Conservation (phyloP, 2,329 filamentous ascomycete species). For the Periglandula ipomoeae region DNA sequence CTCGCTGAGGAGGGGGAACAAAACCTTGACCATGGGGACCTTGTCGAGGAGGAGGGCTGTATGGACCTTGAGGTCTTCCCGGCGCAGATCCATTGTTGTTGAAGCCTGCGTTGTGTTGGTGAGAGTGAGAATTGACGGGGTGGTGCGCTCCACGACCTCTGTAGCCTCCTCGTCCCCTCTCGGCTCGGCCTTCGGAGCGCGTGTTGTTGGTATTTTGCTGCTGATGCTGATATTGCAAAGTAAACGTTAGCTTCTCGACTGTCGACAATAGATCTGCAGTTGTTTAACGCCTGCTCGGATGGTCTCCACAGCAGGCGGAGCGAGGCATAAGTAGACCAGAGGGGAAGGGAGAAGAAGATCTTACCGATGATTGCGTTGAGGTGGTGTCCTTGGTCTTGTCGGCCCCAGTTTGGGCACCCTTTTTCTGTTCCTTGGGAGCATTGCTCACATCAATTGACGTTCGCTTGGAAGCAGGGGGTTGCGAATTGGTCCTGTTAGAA, state of each 20-base stretch:
- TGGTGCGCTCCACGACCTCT: conserved; percentile 38
- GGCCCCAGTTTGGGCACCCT: conserved; percentile 23
- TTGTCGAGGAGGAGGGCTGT: conserved; percentile 36
- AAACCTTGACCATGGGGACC: conserved; percentile 26
- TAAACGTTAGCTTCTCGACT: neutral
- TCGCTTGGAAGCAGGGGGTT: conserved; percentile 33
- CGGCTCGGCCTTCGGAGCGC: conserved; percentile 28
- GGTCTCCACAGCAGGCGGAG: too few species aligned
- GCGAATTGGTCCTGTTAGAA: conserved; percentile 26
- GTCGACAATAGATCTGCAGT: neutral
- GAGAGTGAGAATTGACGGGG: conserved; percentile 24
- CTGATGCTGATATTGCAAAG: neutral
- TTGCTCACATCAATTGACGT: conserved; percentile 30
- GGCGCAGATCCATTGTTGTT: conserved; percentile 24
- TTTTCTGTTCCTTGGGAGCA: conserved; percentile 35
- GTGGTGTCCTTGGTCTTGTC: conserved; percentile 34
- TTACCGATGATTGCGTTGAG: conserved; percentile 27
- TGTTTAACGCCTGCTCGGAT: too few species aligned
- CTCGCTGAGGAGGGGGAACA: conserved; percentile 23
- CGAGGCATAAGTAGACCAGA: too few species aligned
- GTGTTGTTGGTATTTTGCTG: conserved; percentile 15
- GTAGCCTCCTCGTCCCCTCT: conserved; percentile 35
- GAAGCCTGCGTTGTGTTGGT: conserved; percentile 23
- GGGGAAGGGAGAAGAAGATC: conserved; percentile 16
- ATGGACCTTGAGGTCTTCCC: conserved; percentile 27